These are phyloP conservation scores for Malassezia restricta DNA, from an alignment of 1,284 basidiomycete genomes.

Conservation along the genomic window DNA sequence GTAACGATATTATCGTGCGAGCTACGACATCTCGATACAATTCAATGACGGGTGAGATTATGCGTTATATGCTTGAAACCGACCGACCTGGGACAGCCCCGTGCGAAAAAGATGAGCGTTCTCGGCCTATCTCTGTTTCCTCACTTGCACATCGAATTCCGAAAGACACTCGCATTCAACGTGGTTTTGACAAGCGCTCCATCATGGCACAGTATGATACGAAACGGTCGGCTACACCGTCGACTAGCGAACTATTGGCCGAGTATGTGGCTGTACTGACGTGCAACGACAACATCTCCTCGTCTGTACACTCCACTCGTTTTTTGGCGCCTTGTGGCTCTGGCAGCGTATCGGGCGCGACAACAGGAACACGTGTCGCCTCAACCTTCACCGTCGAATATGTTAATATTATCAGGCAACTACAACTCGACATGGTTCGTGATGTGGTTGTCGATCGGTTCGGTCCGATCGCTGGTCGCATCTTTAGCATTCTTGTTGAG, in stretches of 20 bases:
- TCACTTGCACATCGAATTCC: conserved; percentile 47
- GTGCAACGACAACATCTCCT: conserved; percentile 65
- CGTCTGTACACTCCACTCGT: conserved; percentile 54
- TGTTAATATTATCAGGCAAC: conserved; percentile 59
- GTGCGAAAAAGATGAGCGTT: conserved; percentile 50
- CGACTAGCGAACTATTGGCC: conserved; percentile 29
- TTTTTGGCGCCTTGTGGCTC: conserved; percentile 36
- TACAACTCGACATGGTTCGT: conserved; percentile 65
- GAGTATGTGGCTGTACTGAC: conserved; percentile 64
- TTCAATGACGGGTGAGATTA: conserved; percentile 29
- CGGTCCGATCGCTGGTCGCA: conserved; percentile 71
- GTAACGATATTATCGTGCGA: conserved; percentile 54
- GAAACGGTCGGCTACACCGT: conserved; percentile 12
- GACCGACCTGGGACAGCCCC: conserved; percentile 48
- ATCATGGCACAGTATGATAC: conserved; percentile 18
- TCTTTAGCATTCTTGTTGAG: conserved; percentile 66
- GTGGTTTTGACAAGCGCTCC: conserved; percentile 49
- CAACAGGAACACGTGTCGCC: conserved; percentile 20
- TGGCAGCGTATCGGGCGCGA: conserved; percentile 25
- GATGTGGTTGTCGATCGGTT: conserved; percentile 70
- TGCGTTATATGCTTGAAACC: conserved; percentile 27
- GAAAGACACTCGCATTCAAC: conserved; percentile 42
- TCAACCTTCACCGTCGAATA: conserved; percentile 61
- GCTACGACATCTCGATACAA: conserved; percentile 38
- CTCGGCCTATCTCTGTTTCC: conserved; percentile 34